Conservation (phyloP, 768 basidiomycete species). For the Hypsizygus marmoreus region DNA sequence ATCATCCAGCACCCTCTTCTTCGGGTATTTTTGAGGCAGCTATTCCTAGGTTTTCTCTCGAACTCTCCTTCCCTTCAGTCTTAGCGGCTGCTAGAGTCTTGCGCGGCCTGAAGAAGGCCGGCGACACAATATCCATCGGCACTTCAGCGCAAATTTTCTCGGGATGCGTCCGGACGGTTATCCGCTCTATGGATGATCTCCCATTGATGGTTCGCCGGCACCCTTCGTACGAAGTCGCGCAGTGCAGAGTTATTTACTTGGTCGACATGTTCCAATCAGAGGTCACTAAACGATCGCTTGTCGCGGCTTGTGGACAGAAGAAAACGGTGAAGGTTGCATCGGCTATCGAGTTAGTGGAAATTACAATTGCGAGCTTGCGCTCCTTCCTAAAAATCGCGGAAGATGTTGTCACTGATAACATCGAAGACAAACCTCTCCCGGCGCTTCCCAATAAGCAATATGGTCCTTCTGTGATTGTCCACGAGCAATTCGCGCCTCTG, state of each 20-base stretch:
- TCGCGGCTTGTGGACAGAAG: background rate
- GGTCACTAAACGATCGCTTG: constrained; percentile 5
- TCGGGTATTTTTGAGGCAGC: constrained; percentile 16
- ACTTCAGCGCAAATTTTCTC: constrained; percentile 20
- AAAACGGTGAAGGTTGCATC: background rate
- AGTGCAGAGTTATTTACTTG: constrained; percentile 14
- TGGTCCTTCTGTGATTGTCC: background rate
- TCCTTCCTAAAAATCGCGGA: constrained; percentile 30
- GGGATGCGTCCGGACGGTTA: constrained; percentile 14
- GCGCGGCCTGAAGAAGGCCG: constrained; percentile 19
- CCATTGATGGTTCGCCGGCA: constrained; percentile 12
- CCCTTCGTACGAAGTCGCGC: constrained; percentile 16
- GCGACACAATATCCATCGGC: constrained; percentile 2
- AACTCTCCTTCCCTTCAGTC: constrained; percentile 38
- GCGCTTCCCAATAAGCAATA: constrained; percentile 16
- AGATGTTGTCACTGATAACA: constrained; percentile 20
- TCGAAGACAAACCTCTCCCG: constrained; percentile 25
- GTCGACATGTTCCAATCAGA: constrained; percentile 14
- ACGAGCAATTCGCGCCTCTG: constrained; percentile 8
- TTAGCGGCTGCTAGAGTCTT: constrained; percentile 29
- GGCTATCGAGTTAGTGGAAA: constrained; percentile 27
- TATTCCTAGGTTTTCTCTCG: constrained; percentile 27
- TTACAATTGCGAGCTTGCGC: constrained; percentile 32
- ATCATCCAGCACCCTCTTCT: constrained; percentile 25
- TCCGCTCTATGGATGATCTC: constrained; percentile 17